phyloP scores from a whole-genome alignment of 176 grass and related monocot genomes.

The Pharus latifolius region DNA sequence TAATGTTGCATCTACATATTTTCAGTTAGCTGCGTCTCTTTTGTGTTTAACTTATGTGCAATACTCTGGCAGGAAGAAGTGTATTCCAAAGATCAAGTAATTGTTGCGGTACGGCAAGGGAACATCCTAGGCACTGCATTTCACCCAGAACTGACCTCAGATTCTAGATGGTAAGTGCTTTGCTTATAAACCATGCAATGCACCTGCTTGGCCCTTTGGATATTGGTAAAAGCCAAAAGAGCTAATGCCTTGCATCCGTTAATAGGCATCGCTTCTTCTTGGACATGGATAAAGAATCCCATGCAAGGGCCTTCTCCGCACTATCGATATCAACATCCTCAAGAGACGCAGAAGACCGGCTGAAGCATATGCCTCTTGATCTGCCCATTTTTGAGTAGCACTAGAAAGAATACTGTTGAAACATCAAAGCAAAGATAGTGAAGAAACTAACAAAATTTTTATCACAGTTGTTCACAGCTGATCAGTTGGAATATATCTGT shows the following conservation, averaged over 20 bases:
- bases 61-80: conserved; percentile 45
- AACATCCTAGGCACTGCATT: conserved; percentile 92
- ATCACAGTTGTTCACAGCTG: background rate
- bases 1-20: background rate
- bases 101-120: conserved; percentile 82
- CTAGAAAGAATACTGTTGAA: background rate
- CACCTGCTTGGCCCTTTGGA: background rate
- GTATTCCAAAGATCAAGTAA: conserved; percentile 57
- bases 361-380: conserved; percentile 35
- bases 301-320: conserved; percentile 18
- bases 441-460: background rate
- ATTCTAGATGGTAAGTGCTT: conserved; percentile 65
- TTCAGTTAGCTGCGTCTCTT: background rate
- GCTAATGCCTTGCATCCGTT: too few relatives aligned
- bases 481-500: background rate
- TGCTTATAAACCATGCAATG: background rate
- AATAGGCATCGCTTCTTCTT: conserved; percentile 76
- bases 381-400: conserved; percentile 83
- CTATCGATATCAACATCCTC: conserved; percentile 21
- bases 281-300: conserved; percentile 62
- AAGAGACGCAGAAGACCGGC: background rate
- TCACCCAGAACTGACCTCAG: conserved; percentile 90
- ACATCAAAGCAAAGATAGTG: background rate
- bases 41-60: background rate
- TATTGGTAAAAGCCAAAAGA: too few relatives aligned